These are phyloP conservation scores for Vachellia pachyceras DNA, from an alignment of 306 rosid species.

Conservation along the genomic window DNA sequence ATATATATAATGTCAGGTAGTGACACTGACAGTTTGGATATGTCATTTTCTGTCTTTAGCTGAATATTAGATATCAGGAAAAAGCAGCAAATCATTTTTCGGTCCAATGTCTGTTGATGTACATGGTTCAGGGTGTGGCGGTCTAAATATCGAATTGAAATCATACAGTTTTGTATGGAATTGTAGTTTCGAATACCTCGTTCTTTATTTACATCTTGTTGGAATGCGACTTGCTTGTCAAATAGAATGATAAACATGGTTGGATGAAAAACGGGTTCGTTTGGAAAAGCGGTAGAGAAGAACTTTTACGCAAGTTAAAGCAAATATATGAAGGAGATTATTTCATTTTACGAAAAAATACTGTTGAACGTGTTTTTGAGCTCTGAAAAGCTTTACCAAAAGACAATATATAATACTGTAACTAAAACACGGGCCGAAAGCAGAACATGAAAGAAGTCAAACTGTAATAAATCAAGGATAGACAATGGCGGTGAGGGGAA, in stretches of 20 bases:
- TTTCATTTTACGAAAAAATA: too few species aligned
- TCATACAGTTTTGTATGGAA: constrained; percentile 33
- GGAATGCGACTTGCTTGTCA: not conserved
- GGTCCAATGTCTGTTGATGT: constrained; percentile 51
- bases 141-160: constrained; percentile 42
- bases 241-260: not conserved
- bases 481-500: too few species aligned
- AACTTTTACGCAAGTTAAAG: too few species aligned
- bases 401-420: not conserved
- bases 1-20: constrained; percentile 19
- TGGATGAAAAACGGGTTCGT: too few species aligned
- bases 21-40: constrained; percentile 31
- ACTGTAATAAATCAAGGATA: not conserved
- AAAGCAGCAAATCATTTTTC: constrained; percentile 69
- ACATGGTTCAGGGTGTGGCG: constrained; percentile 46
- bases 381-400: too few species aligned
- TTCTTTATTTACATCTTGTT: not conserved
- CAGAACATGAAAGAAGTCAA: not conserved
- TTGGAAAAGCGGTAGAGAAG: too few species aligned
- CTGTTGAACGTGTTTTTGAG: too few species aligned
- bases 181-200: constrained; percentile 20
- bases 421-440: not conserved
- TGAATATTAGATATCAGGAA: constrained; percentile 53
- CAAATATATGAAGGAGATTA: too few species aligned
- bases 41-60: constrained; percentile 48